Percentiles rank a stretch among this genome's conserved stretches.
Evolutionary conservation across 768 basidiomycete genomes (phyloP).

Genomic region (Chalciporus piperatus): DNA sequence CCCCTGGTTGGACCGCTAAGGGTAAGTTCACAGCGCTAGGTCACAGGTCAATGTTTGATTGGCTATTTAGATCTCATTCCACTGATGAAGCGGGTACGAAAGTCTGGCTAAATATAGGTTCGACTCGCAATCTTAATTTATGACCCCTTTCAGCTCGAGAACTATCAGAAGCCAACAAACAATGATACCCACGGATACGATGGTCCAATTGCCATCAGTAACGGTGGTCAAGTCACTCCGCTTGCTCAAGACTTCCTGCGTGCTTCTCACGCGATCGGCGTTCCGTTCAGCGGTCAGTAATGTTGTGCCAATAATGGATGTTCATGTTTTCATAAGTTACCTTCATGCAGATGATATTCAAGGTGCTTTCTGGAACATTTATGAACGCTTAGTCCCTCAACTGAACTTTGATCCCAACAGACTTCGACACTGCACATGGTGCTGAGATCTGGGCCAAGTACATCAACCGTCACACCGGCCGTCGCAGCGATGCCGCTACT

Average conservation of each 20-base stretch:
- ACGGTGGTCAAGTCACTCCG: slow-evolving; percentile 60
- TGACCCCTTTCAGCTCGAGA: slow-evolving; percentile 50
- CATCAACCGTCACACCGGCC: slow-evolving; percentile 70
- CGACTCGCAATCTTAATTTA: background rate
- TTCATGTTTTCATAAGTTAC: background rate
- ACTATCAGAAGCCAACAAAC: slow-evolving; percentile 72
- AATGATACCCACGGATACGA: slow-evolving; percentile 68
- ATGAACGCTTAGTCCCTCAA: background rate
- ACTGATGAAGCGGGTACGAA: slow-evolving; percentile 61
- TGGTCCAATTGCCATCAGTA: slow-evolving; percentile 72
- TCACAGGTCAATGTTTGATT: background rate
- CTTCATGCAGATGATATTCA: slow-evolving; percentile 56
- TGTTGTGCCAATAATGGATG: background rate
- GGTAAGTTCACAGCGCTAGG: slow-evolving; percentile 33
- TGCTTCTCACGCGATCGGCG: slow-evolving; percentile 55
- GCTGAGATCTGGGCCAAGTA: slow-evolving; percentile 78
- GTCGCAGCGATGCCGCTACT: slow-evolving; percentile 69
- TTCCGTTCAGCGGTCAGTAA: slow-evolving; percentile 61
- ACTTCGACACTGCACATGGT: slow-evolving; percentile 56
- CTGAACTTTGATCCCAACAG: slow-evolving; percentile 26
- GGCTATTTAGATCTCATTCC: slow-evolving; percentile 55
- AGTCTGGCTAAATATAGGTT: background rate
- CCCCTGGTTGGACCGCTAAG: slow-evolving; percentile 63
- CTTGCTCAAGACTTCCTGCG: slow-evolving; percentile 70
- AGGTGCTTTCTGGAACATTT: slow-evolving; percentile 28